phyloP scores from a whole-genome alignment of 2,329 filamentous ascomycete species.

The Pseudophaeomoniella oleicola region DNA sequence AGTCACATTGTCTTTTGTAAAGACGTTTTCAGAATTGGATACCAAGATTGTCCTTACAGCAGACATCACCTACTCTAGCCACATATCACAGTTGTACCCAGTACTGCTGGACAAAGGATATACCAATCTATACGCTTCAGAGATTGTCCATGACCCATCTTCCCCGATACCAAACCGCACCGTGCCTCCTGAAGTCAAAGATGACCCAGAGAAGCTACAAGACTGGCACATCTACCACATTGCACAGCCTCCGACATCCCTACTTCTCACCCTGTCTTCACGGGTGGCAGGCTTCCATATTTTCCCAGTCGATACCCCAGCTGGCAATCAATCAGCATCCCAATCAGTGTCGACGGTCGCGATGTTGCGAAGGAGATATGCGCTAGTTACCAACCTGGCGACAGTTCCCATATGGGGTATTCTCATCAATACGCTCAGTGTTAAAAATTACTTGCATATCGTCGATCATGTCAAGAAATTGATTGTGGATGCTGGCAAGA shows the following conservation, averaged over 20 bases:
- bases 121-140: conserved; percentile 50
- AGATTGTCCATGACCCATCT: conserved; percentile 62
- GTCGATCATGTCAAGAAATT: conserved; percentile 57
- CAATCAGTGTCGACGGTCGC: conserved; percentile 32
- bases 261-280: conserved; percentile 76
- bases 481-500: conserved; percentile 74
- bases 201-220: conserved; percentile 36
- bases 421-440: conserved; percentile 85
- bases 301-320: conserved; percentile 41
- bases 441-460: conserved; percentile 76
- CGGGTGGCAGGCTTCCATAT: conserved; percentile 68
- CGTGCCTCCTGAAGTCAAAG: conserved; percentile 37
- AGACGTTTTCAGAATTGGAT: conserved; percentile 50
- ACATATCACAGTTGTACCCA: conserved; percentile 46
- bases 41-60: conserved; percentile 67
- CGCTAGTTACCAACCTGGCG: conserved; percentile 63
- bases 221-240: conserved; percentile 74
- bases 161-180: conserved; percentile 74
- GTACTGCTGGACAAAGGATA: conserved; percentile 53
- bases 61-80: conserved; percentile 72
- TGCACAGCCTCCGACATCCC: conserved; percentile 61
- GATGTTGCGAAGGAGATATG: conserved; percentile 71
- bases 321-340: conserved; percentile 7
- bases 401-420: conserved; percentile 82
- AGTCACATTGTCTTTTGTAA: conserved; percentile 47